Percentiles rank a stretch among this genome's conserved stretches.
phyloP scores from a whole-genome alignment of 371 early-diverging fungal genomes.

The Lichtheimia corymbifera region DNA sequence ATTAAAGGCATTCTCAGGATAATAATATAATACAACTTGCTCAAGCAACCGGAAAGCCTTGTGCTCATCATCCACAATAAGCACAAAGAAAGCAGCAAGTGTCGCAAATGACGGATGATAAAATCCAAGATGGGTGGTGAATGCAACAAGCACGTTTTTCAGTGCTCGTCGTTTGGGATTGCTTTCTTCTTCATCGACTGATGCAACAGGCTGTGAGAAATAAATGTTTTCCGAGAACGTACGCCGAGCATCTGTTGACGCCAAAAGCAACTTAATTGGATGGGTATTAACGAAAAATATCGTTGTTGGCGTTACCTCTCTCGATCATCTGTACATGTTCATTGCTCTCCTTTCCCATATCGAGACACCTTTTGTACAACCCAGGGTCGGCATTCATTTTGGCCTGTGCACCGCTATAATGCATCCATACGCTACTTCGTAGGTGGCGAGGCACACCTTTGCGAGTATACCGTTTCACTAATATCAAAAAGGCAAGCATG shows the following conservation, averaged over 20 bases:
- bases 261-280: background rate
- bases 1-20: constrained; percentile 78
- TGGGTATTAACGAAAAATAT: background rate
- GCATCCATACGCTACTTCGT: constrained; percentile 58
- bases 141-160: constrained; percentile 73
- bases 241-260: constrained; percentile 64
- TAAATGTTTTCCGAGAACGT: constrained; percentile 80
- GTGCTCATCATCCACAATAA: constrained; percentile 61
- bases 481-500: background rate
- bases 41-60: constrained; percentile 81
- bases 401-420: constrained; percentile 73
- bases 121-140: constrained; percentile 43
- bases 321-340: constrained; percentile 38
- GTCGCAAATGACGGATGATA: constrained; percentile 80
- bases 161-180: constrained; percentile 60
- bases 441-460: constrained; percentile 8
- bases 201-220: constrained; percentile 51
- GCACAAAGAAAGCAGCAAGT: constrained; percentile 72
- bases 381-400: constrained; percentile 56
- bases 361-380: constrained; percentile 53
- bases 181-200: constrained; percentile 39
- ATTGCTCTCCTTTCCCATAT: constrained; percentile 46
- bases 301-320: too few species aligned
- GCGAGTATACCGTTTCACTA: constrained; percentile 12
- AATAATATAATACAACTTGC: constrained; percentile 64